phyloP scores from a whole-genome alignment of 805 yeast genomes.

The Yamadazyma endophytica region DNA sequence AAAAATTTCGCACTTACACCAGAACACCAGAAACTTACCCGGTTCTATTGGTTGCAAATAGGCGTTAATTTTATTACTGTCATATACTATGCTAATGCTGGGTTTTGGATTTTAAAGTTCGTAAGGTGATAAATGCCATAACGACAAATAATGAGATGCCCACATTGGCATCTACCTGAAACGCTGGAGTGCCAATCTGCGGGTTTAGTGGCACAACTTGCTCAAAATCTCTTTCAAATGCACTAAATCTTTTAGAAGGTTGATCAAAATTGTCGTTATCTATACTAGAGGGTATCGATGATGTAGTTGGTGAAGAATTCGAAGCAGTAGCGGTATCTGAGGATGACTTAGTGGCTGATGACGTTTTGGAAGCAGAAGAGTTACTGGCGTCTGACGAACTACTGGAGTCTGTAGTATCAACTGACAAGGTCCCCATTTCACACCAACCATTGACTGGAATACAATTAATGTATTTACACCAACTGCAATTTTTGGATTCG shows the following conservation, averaged over 20 bases:
- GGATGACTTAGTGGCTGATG: background rate
- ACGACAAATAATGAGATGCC: too few species aligned
- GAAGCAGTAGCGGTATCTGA: slow-evolving; percentile 1
- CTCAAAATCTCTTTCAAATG: too few species aligned
- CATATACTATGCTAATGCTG: background rate
- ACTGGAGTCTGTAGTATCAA: slow-evolving; percentile 11
- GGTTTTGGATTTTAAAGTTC: too few species aligned
- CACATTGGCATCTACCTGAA: too few species aligned
- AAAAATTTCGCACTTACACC: slow-evolving; percentile 4
- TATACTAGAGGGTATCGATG: slow-evolving; percentile 4
- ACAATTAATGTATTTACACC: slow-evolving; percentile 75
- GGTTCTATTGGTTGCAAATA: too few species aligned
- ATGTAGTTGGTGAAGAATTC: too few species aligned
- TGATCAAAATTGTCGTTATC: slow-evolving; percentile 3
- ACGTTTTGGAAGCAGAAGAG: too few species aligned
- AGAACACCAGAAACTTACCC: background rate
- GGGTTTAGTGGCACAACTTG: too few species aligned
- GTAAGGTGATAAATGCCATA: too few species aligned
- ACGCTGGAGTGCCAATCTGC: too few species aligned
- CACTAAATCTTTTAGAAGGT: too few species aligned
- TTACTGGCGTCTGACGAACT: background rate
- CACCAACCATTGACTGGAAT: slow-evolving; percentile 73
- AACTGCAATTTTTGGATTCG: slow-evolving; percentile 51
- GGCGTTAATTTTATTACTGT: too few species aligned
- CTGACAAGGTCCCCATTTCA: slow-evolving; percentile 40